Percentiles rank a stretch among this genome's conserved stretches.
These are phyloP conservation scores for Babesia sp. DNA, from an alignment of 169 alveolate genomes.

Conservation along the genomic window DNA sequence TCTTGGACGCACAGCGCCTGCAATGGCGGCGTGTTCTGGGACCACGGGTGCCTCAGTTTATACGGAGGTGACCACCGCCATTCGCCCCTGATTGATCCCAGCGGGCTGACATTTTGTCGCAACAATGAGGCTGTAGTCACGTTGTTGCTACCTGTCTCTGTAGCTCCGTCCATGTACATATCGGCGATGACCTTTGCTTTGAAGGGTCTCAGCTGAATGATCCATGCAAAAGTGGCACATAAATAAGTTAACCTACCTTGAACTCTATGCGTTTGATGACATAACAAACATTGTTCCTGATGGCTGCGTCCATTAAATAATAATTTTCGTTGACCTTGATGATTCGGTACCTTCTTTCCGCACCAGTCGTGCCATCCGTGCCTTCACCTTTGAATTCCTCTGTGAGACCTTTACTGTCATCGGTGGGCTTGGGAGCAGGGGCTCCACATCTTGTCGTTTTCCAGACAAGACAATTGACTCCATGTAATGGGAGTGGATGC, in stretches of 20 bases:
- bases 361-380: background rate
- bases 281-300: conserved; percentile 29
- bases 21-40: conserved; percentile 38
- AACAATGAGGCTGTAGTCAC: conserved; percentile 36
- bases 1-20: conserved; percentile 22
- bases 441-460: conserved; percentile 36
- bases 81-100: conserved; percentile 76
- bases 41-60: conserved; percentile 16
- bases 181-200: conserved; percentile 73
- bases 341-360: conserved; percentile 3
- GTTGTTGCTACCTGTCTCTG: background rate
- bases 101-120: conserved; percentile 62
- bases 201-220: conserved; percentile 69
- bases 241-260: conserved; percentile 36
- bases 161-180: conserved; percentile 61
- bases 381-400: background rate
- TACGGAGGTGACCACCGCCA: conserved; percentile 74
- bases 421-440: background rate
- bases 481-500: conserved; percentile 78
- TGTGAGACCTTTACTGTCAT: background rate
- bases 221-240: background rate
- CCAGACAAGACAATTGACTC: conserved; percentile 74
- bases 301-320: conserved; percentile 23
- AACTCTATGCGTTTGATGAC: conserved; percentile 57
- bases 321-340: conserved; percentile 27